Evolutionary conservation across 2,329 filamentous ascomycete genomes (phyloP), one percentile per base, ranked within the genome.

Genomic region (Helotiales sp.): DNA sequence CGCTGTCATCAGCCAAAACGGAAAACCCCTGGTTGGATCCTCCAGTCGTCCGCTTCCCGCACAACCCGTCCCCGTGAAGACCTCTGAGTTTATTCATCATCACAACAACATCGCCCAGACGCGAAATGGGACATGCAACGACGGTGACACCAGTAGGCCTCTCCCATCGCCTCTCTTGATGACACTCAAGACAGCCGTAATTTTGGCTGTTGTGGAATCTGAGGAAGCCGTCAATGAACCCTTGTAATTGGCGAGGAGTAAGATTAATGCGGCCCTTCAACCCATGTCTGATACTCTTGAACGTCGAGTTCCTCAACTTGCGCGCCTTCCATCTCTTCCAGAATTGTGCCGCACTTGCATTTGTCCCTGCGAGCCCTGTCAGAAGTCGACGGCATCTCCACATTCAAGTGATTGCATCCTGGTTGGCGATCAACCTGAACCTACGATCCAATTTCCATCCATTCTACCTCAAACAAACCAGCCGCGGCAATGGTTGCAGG

Each of bases 381-480:
- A n/a, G n/a, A n/a, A n/a, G n/a, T 13, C 31, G 42, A 52, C 55
- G 54, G 53, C 52, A 56, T 55, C 63, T 63, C 62, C 59, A 64
- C 65, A 63, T 55, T 62, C 57, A 58, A 54, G 42, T 33, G 30
- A 63, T 58, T 55, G 61, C 56, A 70, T 70, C 71, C 76, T 67
- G 70, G 75, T 53, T 61, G 77, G 63, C 71, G 75, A 80, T 77
- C 76, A 76, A 72, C 73, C 73, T 71, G 70, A 50, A 58, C 58
- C 53, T 60, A 57, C 38, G 66, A 70, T 71, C 66, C 69, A 73
- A 75, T 59, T 54, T 52, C 59, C 54, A 61, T 77, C 73, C 75
- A 75, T 78, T 80, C 72, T 78, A 79, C 74, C 75, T 81, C 80
- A 82, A 81, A 83, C 79, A 67, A 52, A 55, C 53, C 42, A 52